Evolutionary conservation across 495 filamentous ascomycete genomes (phyloP).

Genomic region (Xylaria castorea): DNA sequence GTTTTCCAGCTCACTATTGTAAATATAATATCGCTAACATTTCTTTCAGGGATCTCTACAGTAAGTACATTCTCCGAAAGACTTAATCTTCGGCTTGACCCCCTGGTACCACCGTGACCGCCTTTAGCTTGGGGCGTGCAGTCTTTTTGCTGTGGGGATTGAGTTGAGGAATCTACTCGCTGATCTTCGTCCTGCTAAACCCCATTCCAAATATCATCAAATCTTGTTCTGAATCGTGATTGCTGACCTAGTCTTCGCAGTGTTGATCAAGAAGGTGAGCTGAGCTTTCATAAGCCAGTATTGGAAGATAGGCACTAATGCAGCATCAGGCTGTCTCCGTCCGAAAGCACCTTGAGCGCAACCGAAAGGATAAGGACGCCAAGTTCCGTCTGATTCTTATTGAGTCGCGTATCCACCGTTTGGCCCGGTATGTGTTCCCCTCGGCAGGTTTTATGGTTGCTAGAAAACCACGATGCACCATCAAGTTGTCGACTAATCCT

Average conservation of each 20-base stretch:
- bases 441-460: background rate
- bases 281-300: conserved; percentile 19
- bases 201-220: background rate
- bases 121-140: background rate
- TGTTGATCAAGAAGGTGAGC: conserved; percentile 98
- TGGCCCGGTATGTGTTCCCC: conserved; percentile 65
- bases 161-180: background rate
- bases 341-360: conserved; percentile 99
- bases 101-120: background rate
- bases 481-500: background rate
- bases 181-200: background rate
- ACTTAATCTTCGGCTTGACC: background rate
- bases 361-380: conserved; percentile 99
- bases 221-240: background rate
- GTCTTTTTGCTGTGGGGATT: background rate
- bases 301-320: conserved; percentile 21
- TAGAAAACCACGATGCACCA: background rate
- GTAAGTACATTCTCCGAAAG: conserved; percentile 16
- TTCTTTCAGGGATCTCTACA: conserved; percentile 64
- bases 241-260: conserved; percentile 56
- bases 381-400: conserved; percentile 99
- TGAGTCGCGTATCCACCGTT: conserved; percentile 99
- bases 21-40: conserved; percentile 15
- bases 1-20: background rate
- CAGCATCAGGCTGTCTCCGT: conserved; percentile 83